Conservation (phyloP, 2,329 filamentous ascomycete species). For the Trichocomaceae sp. region DNA sequence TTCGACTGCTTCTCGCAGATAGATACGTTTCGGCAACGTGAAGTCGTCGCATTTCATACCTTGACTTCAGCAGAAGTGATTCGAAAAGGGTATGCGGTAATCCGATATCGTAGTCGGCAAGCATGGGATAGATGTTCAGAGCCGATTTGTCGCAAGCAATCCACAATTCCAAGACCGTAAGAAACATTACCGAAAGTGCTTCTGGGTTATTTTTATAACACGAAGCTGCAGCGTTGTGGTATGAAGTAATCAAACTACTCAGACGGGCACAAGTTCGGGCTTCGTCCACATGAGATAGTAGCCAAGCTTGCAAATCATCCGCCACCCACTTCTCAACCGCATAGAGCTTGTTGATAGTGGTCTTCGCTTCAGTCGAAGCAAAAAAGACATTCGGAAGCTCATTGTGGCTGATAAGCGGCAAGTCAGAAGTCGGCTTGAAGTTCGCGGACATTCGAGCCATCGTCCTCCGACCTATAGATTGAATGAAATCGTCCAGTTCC, state of each 20-base stretch:
- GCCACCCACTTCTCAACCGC: slow-evolving; percentile 3
- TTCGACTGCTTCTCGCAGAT: neutral
- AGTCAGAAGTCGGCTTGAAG: neutral
- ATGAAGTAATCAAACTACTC: neutral
- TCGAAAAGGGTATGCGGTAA: slow-evolving; percentile 27
- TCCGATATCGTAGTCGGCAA: slow-evolving; percentile 44
- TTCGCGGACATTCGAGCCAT: neutral
- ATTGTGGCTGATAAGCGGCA: neutral
- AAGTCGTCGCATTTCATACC: neutral
- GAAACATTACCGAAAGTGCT: slow-evolving; percentile 48
- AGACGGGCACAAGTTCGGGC: neutral
- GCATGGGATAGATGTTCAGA: slow-evolving; percentile 30
- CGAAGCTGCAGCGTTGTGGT: neutral
- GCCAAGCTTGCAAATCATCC: neutral
- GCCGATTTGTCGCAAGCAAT: slow-evolving; percentile 49
- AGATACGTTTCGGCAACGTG: neutral
- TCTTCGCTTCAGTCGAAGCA: neutral
- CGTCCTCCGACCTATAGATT: neutral
- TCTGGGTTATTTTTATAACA: slow-evolving; percentile 41
- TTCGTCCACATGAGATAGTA: neutral
- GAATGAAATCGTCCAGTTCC: neutral
- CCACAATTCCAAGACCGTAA: slow-evolving; percentile 55
- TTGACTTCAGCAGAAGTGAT: neutral
- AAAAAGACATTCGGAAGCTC: neutral
- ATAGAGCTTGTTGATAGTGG: neutral